Evolutionary conservation across 2,329 filamentous ascomycete species (phyloP).

Genomic region (Scedosporium boydii): DNA sequence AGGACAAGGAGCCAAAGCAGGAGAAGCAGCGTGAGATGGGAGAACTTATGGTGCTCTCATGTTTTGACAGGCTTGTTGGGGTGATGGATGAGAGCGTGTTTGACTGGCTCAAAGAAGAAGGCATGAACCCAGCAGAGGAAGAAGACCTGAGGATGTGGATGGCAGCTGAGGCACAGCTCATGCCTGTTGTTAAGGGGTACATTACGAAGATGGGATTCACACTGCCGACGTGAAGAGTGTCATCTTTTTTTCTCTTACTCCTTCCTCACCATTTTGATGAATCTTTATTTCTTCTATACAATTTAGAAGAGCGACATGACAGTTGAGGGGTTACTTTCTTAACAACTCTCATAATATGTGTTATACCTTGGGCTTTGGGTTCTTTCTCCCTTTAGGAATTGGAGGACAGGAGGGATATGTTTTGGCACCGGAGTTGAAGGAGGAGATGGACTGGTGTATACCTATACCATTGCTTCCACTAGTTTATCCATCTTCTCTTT

Average conservation of each 20-base stretch:
- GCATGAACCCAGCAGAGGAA: background rate
- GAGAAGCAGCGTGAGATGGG: conserved; percentile 4
- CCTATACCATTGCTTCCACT: too few relatives aligned
- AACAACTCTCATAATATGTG: too few relatives aligned
- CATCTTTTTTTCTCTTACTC: background rate
- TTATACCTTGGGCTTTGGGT: too few relatives aligned
- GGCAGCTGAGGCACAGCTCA: background rate
- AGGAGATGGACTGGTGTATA: background rate
- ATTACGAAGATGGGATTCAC: conserved; percentile 5
- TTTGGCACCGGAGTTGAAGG: background rate
- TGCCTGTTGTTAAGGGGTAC: conserved; percentile 1
- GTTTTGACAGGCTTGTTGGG: conserved; percentile 1
- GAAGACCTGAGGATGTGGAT: conserved; percentile 2
- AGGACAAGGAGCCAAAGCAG: background rate
- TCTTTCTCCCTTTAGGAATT: too few relatives aligned
- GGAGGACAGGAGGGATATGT: background rate
- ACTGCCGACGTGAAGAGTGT: background rate
- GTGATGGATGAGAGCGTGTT: conserved; percentile 3
- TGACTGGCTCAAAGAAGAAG: conserved; percentile 5
- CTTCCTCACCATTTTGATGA: background rate
- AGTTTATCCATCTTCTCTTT: background rate
- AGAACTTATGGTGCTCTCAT: conserved; percentile 2
- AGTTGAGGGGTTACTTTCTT: too few relatives aligned
- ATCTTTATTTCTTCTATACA: background rate
- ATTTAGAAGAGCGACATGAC: background rate